Evolutionary conservation across 1,139 yeast genomes (phyloP), one percentile per base, ranked within the genome.

Genomic region (Protomyces lactucae-debilis): DNA sequence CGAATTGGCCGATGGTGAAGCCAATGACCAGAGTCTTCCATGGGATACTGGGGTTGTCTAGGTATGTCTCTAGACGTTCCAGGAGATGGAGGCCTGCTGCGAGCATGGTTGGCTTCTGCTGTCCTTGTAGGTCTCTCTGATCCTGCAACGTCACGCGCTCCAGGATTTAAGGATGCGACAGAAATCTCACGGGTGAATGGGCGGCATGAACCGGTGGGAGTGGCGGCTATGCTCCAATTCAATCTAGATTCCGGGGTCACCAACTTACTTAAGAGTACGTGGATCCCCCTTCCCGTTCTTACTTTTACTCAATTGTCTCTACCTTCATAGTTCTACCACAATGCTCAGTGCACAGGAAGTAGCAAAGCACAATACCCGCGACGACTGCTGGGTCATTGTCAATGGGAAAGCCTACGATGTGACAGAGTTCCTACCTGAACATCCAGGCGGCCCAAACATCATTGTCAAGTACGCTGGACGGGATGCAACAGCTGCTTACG

Each of bases 301-400:
- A 2, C 23, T 28, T 9, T 28, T 2, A 2, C 23, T 2, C 23
- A 21, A 21, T 21, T 21, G 23, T 21, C 23, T 21, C 23, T 21
- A 21, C 23, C 23, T 21, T 2, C 40, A 36, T 36, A 10, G 14
- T 14, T 37, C 43, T n/a, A 9, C 14, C 43, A 37, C 48, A 14
- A 51, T 51, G 53, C 57, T 57, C 46, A 18, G 60, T 21, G 54
- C 23, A 23, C 18, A 57, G 18, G 61, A 57, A 73, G 85, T 88
- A 35, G 80, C 83, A n/a, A 79, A 83, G 70, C 95, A 87, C 76
- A 82, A 84, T 74, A 75, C 73, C 6, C 77, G 78, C 25, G 80
- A 79, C 35, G 93, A 87, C 72, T 86, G 96, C 75, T 92, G 98
- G 98, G 87, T 91, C 60, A 85, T 88, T 8, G 84, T 92, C 66